These are phyloP conservation scores for Solanum sitiens DNA, from an alignment of 257 asterid species.

Conservation along the genomic window DNA sequence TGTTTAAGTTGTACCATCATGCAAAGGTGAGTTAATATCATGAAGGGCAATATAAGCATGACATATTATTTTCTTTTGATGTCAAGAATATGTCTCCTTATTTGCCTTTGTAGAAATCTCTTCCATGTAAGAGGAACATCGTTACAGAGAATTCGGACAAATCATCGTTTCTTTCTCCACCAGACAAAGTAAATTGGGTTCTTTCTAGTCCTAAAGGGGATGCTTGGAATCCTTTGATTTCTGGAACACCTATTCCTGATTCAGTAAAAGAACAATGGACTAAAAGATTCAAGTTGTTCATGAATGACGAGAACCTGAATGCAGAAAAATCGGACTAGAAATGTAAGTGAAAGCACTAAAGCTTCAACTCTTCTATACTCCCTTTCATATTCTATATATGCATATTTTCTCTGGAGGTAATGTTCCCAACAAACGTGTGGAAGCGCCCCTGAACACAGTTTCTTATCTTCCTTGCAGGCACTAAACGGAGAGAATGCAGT, in stretches of 20 bases:
- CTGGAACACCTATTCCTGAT: constrained; percentile 33
- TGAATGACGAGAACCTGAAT: constrained; percentile 22
- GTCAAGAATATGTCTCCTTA: background rate
- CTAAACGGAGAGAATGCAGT: background rate
- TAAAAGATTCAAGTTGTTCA: constrained; percentile 35
- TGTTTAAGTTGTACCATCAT: constrained; percentile 29
- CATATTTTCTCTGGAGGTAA: background rate
- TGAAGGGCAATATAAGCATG: background rate
- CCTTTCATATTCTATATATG: background rate
- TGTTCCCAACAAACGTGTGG: background rate
- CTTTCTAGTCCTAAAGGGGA: constrained; percentile 52
- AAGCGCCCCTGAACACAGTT: background rate
- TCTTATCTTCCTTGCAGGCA: background rate
- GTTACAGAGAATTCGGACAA: constrained; percentile 2
- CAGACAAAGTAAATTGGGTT: constrained; percentile 65
- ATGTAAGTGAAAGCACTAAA: constrained; percentile 9
- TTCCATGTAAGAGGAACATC: constrained; percentile 14
- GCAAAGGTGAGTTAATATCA: constrained; percentile 26
- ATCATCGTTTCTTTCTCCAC: constrained; percentile 34
- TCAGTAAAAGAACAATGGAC: constrained; percentile 61
- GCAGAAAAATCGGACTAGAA: constrained; percentile 5
- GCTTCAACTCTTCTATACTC: background rate
- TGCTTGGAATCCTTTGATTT: constrained; percentile 52
- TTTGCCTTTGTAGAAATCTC: constrained; percentile 17
- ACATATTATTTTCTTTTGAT: background rate